Conservation (phyloP, 2,329 filamentous ascomycete species). For the Neofusicoccum kwambonambiense region DNA sequence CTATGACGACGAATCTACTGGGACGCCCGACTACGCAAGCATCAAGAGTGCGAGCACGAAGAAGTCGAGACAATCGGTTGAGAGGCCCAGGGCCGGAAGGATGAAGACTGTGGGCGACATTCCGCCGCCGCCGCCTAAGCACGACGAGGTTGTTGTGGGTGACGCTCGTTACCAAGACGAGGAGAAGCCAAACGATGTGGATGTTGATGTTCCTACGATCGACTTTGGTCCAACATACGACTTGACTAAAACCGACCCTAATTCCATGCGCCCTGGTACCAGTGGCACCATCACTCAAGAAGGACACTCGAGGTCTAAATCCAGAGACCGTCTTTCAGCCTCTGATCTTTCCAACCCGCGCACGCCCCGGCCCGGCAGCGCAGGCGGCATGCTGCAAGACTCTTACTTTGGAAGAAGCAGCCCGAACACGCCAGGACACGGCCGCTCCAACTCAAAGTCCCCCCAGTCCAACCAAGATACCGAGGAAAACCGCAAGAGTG, state of each 20-base stretch:
- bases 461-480: constrained; percentile 20
- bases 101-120: constrained; percentile 68
- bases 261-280: constrained; percentile 52
- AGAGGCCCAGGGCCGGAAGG: constrained; percentile 75
- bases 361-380: constrained; percentile 16
- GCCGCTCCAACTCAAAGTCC: constrained; percentile 35
- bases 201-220: constrained; percentile 66
- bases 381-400: constrained; percentile 30
- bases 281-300: constrained; percentile 49
- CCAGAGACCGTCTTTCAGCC: constrained; percentile 3
- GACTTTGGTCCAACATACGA: constrained; percentile 85
- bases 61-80: constrained; percentile 36
- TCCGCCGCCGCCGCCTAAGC: constrained; percentile 32
- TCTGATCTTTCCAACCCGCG: constrained; percentile 1
- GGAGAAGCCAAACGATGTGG: constrained; percentile 29
- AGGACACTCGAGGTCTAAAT: background rate
- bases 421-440: constrained; percentile 43
- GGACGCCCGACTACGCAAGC: constrained; percentile 79
- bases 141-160: constrained; percentile 46
- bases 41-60: constrained; percentile 48
- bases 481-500: constrained; percentile 57
- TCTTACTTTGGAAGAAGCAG: constrained; percentile 34
- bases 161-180: constrained; percentile 44
- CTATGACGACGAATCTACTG: constrained; percentile 63
- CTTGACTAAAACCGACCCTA: constrained; percentile 56